Evolutionary conservation across 106 monocot genomes (phyloP), one percentile per base, ranked within the genome.

Genomic region (Dendrobium huoshanense): DNA sequence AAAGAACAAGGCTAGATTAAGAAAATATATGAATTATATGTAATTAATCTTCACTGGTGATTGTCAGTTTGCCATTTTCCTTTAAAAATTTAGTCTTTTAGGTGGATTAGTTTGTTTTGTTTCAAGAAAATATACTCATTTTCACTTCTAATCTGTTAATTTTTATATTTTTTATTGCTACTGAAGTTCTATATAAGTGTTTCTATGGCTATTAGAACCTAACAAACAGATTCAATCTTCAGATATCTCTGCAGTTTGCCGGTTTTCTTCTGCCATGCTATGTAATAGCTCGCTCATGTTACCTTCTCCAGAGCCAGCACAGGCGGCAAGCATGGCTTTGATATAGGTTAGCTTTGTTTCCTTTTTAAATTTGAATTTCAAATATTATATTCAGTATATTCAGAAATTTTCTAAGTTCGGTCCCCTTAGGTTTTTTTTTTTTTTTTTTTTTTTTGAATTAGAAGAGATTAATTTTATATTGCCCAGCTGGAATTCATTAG

Each of bases 231-330:
- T 58, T 61, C 15, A 42, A 54, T 49, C 73, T 86, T 84, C 84
- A 96, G 96, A 85, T 84, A 37, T 88, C 92, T 73, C 84, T 96
- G 78, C 96, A 92, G 73, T 85, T 94, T 77, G 90, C 86, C 27
- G 89, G 92, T 25, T 84, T 96, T 87, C 80, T 96, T 80, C 84
- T 96, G 13, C 94, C 92, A 77, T 96, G 90, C 79, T 96, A 96
- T 82, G 84, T 96, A 68, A 89, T 96, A 75, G 86, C 80, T 7
- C 94, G 90, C 13, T 89, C 92, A 0, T 96, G 91, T 80, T 90
- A 87, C 84, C 47, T 86, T 55, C 51, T 90, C 40, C 92, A 92
- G 67, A 72, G 55, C 77, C 68, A 92, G 19, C 79, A 88, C 51
- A 86, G 93, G 78, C 81, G 90, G 37, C 92, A 92, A 86, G 90